phyloP scores from a whole-genome alignment of 2,329 filamentous ascomycete genomes.

The Torrubiella hemipterigena region DNA sequence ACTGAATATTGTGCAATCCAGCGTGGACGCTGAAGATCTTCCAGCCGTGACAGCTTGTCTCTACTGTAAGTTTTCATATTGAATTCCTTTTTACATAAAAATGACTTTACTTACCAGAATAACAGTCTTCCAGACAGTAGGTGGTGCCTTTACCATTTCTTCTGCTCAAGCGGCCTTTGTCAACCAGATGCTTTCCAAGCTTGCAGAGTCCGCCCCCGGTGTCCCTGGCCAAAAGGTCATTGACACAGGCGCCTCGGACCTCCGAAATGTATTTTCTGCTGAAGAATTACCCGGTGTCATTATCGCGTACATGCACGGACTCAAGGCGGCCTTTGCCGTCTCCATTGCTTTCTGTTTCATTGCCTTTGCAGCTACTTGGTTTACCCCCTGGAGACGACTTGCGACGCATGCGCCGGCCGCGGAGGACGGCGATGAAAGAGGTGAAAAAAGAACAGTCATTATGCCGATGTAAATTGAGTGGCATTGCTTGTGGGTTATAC shows the following conservation, averaged over 20 bases:
- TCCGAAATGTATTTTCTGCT: conserved; percentile 32
- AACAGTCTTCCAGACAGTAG: conserved; percentile 26
- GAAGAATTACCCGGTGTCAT: conserved; percentile 36
- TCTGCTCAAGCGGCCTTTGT: conserved; percentile 25
- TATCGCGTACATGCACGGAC: conserved; percentile 42
- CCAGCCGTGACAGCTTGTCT: conserved; percentile 25
- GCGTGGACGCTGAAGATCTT: conserved; percentile 19
- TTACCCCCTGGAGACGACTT: not conserved
- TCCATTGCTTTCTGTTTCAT: conserved; percentile 15
- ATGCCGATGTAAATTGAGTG: too few species aligned
- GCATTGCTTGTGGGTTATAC: too few species aligned
- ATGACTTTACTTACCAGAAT: not conserved
- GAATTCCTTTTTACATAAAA: conserved; percentile 1
- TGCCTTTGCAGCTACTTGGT: not conserved
- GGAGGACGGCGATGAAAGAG: not conserved
- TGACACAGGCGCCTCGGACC: conserved; percentile 30
- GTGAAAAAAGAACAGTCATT: too few species aligned
- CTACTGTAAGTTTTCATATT: conserved; percentile 12
- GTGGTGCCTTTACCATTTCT: conserved; percentile 28
- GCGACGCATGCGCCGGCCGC: not conserved
- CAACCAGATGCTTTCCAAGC: conserved; percentile 17
- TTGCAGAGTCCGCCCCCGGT: conserved; percentile 15
- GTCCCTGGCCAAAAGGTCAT: conserved; percentile 18
- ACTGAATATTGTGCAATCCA: conserved; percentile 24
- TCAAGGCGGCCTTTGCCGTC: conserved; percentile 45